phyloP scores from a whole-genome alignment of 176 grass and related monocot genomes.

The Carex scoparia region DNA sequence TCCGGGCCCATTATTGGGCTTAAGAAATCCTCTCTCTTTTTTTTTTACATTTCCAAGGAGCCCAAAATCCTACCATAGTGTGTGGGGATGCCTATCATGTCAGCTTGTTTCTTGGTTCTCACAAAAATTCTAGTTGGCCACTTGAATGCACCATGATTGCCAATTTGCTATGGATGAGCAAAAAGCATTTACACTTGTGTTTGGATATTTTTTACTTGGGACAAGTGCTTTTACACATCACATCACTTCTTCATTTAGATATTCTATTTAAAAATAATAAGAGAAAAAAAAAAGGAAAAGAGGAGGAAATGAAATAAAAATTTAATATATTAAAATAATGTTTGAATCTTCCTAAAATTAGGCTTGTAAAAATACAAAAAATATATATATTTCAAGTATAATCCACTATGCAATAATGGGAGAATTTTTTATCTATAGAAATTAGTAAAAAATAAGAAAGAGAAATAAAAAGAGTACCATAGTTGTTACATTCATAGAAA shows the following conservation, averaged over 20 bases:
- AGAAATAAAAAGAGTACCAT: too few species aligned
- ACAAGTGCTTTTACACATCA: conserved; percentile 3
- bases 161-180: background rate
- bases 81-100: background rate
- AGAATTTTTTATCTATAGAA: too few species aligned
- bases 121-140: background rate
- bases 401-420: background rate
- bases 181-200: background rate
- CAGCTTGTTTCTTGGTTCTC: conserved; percentile 8
- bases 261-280: background rate
- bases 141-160: background rate
- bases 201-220: background rate
- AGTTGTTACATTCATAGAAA: too few species aligned
- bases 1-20: background rate
- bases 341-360: too few species aligned
- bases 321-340: too few species aligned
- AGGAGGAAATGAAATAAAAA: background rate
- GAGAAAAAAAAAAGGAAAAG: background rate
- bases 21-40: too few species aligned
- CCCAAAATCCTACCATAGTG: background rate
- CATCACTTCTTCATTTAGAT: background rate
- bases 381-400: background rate
- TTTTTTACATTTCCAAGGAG: background rate
- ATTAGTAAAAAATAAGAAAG: too few species aligned
- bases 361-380: too few species aligned